Evolutionary conservation across 768 basidiomycete genomes (phyloP), one percentile per base, ranked within the genome.

Genomic region (Pilatotrama ljubarskyi): DNA sequence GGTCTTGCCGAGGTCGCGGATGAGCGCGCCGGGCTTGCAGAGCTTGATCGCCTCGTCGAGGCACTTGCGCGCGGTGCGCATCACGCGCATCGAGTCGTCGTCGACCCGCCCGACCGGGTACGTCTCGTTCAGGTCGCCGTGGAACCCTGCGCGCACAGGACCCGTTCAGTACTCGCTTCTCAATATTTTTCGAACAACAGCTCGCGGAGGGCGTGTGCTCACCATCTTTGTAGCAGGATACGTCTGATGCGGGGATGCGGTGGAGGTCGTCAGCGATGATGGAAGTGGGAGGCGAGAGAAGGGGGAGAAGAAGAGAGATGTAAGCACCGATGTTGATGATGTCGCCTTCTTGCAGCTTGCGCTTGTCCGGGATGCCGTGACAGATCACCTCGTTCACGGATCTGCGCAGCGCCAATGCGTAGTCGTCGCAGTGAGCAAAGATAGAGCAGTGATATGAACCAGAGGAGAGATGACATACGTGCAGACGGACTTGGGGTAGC

Each of bases 341-440:
- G 75, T 99, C 97, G 17, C 97, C 97, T 64, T 98, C 93, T 67
- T 82, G 82, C 64, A 95, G 74, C 68, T 85, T 88, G 62, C 91
- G 77, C 69, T 89, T 81, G 76, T 96, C 93, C 37, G 95, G 95
- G 62, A 96, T 95, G 57, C 96, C 97, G 73, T 99, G 97, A 73
- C 97, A 98, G 67, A 99, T 95, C 51, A 84, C 90, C 74, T 98
- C 96, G 73, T 99, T 99, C 22, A 98, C 76, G 41, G 93, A 95
- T 20, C 92, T 91, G 65, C 44, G 26, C 46, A 55, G 26, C 10
- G 29, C 29, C 4, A 32, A 32, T 4, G 29, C 29, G 29, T 4
- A 4, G 10, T 32, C 4, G 29, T 10, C 29, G 10, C 5, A 32
- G 29, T 32, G 29, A 32, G 4, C 29, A 32, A 32, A 32, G 10